phyloP scores from a whole-genome alignment of 148 eudicot genomes.

The Vaccinium myrtillus region DNA sequence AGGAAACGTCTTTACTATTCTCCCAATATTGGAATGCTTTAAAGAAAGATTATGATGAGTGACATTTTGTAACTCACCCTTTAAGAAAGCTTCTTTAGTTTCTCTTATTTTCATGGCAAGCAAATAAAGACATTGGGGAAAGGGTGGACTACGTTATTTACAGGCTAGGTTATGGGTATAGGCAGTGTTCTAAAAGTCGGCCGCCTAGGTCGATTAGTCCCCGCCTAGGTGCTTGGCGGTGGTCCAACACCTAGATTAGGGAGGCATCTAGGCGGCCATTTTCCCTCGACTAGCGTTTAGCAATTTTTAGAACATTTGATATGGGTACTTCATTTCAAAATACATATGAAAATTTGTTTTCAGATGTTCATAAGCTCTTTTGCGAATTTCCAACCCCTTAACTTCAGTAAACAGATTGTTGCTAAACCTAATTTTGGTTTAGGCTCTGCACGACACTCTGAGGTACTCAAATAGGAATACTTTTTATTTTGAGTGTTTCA shows the following conservation, averaged over 20 bases:
- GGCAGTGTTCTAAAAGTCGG: too few species aligned
- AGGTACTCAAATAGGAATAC: neutral
- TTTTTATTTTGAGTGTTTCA: neutral
- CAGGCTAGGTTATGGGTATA: conserved; percentile 20
- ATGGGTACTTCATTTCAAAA: conserved; percentile 17
- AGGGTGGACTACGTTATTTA: conserved; percentile 33
- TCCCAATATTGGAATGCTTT: neutral
- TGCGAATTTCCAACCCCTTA: neutral
- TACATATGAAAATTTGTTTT: conserved; percentile 4
- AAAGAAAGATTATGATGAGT: conserved; percentile 17
- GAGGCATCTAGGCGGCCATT: too few species aligned
- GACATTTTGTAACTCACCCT: conserved; percentile 15
- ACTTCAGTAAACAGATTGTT: neutral
- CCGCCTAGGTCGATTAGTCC: too few species aligned
- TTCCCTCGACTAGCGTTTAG: too few species aligned
- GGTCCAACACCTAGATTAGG: too few species aligned
- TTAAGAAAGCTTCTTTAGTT: conserved; percentile 49
- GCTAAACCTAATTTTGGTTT: neutral
- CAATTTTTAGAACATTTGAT: too few species aligned
- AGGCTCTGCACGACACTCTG: neutral
- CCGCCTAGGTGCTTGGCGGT: too few species aligned
- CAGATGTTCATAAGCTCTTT: neutral
- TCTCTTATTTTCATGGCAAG: conserved; percentile 45
- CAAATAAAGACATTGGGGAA: conserved; percentile 29
- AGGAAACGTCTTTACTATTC: neutral